phyloP scores from a whole-genome alignment of 208 protist species.

The Histomonas meleagridis region DNA sequence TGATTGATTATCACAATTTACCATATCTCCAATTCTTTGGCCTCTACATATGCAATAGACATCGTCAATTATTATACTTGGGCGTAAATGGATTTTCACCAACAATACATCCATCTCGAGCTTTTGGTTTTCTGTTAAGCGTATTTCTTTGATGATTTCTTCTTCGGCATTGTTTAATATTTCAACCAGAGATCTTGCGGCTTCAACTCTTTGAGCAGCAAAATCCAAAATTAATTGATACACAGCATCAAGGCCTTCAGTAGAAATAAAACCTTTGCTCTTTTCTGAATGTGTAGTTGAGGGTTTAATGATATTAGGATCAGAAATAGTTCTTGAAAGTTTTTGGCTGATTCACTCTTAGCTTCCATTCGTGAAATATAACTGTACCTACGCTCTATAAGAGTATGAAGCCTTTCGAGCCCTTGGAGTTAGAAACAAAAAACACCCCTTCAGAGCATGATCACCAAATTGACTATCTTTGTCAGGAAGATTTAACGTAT shows the following conservation, averaged over 20 bases:
- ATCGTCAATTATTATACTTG: neutral
- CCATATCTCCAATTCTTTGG: neutral
- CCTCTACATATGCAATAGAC: neutral
- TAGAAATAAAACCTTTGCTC: neutral
- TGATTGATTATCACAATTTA: neutral
- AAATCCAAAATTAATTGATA: neutral
- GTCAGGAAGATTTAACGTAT: too few relatives aligned
- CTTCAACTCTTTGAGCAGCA: constrained; percentile 21
- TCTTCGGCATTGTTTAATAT: neutral
- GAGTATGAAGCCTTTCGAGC: neutral
- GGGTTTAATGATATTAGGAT: too few relatives aligned
- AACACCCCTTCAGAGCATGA: neutral
- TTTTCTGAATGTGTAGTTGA: too few relatives aligned
- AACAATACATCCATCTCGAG: neutral
- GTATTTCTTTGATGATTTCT: neutral
- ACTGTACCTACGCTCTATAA: neutral
- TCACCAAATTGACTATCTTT: too few relatives aligned
- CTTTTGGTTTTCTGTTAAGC: neutral
- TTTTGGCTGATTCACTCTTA: neutral
- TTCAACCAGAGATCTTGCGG: constrained; percentile 1
- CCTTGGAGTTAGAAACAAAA: neutral
- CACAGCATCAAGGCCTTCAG: neutral
- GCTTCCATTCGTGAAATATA: neutral
- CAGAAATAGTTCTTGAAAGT: too few relatives aligned
- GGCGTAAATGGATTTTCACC: neutral